Evolutionary conservation across 768 basidiomycete genomes (phyloP).

Genomic region (Trametes sanguinea): DNA sequence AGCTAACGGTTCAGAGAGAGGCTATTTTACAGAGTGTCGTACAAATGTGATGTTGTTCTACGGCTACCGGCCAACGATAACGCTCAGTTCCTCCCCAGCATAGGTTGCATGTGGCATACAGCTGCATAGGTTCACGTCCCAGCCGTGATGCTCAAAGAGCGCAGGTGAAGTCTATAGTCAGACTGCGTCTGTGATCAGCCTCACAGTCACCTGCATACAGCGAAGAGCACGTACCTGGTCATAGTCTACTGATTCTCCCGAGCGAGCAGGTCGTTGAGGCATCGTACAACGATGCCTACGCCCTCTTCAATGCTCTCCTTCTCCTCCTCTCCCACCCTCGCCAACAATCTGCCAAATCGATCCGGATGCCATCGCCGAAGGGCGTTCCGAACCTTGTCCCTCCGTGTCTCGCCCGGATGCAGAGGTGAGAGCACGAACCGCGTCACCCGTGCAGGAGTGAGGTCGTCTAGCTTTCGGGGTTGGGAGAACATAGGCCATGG

Average conservation of each 20-base stretch:
- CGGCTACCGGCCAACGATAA: no score
- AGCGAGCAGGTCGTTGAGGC: slow-evolving; percentile 65
- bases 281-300: slow-evolving; percentile 65
- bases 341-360: slow-evolving; percentile 61
- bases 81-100: neutral
- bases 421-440: slow-evolving; percentile 64
- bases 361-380: slow-evolving; percentile 84
- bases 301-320: slow-evolving; percentile 56
- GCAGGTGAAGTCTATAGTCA: neutral
- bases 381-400: slow-evolving; percentile 66
- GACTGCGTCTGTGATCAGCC: neutral
- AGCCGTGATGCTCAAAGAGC: slow-evolving; percentile 10
- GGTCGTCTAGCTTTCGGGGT: slow-evolving; percentile 48
- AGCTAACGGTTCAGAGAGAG: no score
- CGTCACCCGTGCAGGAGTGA: slow-evolving; percentile 55
- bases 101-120: neutral
- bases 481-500: slow-evolving; percentile 66
- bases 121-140: slow-evolving; percentile 18
- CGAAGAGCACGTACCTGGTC: neutral
- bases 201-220: neutral
- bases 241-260: slow-evolving; percentile 30
- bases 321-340: slow-evolving; percentile 54
- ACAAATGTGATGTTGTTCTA: no score
- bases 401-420: slow-evolving; percentile 63
- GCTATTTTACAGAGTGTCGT: no score